Evolutionary conservation across 306 rosid genomes (phyloP).

Genomic region (Carpinus fangiana): DNA sequence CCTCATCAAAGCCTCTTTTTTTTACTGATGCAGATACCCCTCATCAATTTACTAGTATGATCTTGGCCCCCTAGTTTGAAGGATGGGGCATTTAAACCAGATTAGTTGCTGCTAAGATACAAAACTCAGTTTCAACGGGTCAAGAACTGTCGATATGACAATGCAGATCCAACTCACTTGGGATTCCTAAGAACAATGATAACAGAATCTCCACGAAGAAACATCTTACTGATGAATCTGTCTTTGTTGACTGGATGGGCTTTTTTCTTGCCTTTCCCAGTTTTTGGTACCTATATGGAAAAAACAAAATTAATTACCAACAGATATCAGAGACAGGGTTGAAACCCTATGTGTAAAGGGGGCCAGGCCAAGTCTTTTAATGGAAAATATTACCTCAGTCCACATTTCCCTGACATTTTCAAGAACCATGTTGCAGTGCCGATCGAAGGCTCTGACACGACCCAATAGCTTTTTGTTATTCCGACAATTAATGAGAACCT

Average conservation of each 20-base stretch:
- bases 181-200: conserved; percentile 93
- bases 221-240: conserved; percentile 91
- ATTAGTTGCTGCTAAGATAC: neutral
- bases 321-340: neutral
- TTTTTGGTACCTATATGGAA: conserved; percentile 66
- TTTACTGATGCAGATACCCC: neutral
- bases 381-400: conserved; percentile 71
- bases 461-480: conserved; percentile 90
- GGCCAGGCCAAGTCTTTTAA: neutral
- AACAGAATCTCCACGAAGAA: conserved; percentile 85
- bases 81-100: conserved; percentile 3
- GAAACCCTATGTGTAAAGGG: neutral
- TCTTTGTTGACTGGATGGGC: conserved; percentile 92
- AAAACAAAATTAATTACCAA: neutral
- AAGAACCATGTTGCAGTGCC: conserved; percentile 97
- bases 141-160: neutral
- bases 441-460: conserved; percentile 87
- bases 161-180: conserved; percentile 42
- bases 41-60: neutral
- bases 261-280: conserved; percentile 91
- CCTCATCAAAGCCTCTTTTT: too few species aligned
- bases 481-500: conserved; percentile 90
- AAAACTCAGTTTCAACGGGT: neutral
- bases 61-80: neutral
- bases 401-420: conserved; percentile 98